A percentile compares a stretch with the other conserved stretches of the same genome.
phyloP scores from a whole-genome alignment of 179 eudicot species.

The Nepenthes alata region DNA sequence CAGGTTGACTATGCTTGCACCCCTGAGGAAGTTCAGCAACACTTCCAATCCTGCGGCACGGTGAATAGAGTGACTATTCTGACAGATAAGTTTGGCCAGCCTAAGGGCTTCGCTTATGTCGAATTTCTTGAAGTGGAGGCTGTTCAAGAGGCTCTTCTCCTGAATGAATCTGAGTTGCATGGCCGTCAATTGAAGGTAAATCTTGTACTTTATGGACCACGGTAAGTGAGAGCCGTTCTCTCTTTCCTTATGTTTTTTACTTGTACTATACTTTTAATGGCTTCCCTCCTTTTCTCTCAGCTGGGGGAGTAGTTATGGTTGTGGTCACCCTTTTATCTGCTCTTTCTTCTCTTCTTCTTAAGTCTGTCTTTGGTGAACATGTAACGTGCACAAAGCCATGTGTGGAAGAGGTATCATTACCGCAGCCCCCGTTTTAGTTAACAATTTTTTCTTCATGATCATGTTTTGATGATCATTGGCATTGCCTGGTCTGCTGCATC shows the following conservation, averaged over 20 bases:
- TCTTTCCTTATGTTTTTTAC: background rate
- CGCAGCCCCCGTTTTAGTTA: too few species aligned
- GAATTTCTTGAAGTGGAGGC: constrained; percentile 83
- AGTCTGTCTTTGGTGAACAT: too few species aligned
- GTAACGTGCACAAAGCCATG: too few species aligned
- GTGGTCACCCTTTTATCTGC: too few species aligned
- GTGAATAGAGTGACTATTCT: constrained; percentile 89
- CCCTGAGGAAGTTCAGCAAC: constrained; percentile 98
- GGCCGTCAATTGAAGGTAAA: constrained; percentile 85
- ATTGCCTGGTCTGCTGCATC: too few species aligned
- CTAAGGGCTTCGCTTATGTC: constrained; percentile 95
- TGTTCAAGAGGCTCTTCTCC: constrained; percentile 69
- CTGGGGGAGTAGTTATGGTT: too few species aligned
- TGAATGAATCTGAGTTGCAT: constrained; percentile 88
- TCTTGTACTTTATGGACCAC: too few species aligned
- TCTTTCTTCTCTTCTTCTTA: too few species aligned
- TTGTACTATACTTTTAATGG: background rate
- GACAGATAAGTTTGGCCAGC: constrained; percentile 94
- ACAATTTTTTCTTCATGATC: too few species aligned
- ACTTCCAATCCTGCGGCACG: constrained; percentile 89
- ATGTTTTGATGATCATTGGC: too few species aligned
- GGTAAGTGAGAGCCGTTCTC: too few species aligned
- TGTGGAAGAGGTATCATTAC: too few species aligned
- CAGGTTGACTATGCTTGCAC: constrained; percentile 99
- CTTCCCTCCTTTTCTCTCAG: background rate